These are phyloP conservation scores for Tolypocladium tropicale DNA, from an alignment of 2,329 filamentous ascomycete genomes.

Conservation along the genomic window DNA sequence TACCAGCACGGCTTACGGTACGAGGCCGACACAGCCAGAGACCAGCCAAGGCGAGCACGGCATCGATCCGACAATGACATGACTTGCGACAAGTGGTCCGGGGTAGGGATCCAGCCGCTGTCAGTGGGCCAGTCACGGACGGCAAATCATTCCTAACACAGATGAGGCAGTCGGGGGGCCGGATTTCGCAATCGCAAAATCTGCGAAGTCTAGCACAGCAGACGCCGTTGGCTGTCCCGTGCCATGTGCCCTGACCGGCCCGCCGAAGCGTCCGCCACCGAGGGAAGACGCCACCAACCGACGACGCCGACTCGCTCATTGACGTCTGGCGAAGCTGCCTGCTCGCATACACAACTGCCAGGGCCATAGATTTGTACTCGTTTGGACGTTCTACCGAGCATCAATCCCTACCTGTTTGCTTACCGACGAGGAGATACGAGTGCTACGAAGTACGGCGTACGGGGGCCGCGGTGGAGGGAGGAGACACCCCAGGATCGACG, in stretches of 20 bases:
- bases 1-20: not conserved
- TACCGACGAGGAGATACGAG: not conserved
- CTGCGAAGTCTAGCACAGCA: slow-evolving; percentile 2
- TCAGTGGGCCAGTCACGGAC: slow-evolving; percentile 5
- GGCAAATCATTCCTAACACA: not conserved
- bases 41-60: not conserved
- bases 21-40: not conserved
- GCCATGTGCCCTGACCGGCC: slow-evolving; percentile 3
- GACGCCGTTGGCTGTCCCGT: not conserved
- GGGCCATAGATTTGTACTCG: no score
- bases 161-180: slow-evolving; percentile 5
- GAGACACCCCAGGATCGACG: slow-evolving; percentile 1
- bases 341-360: no score
- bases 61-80: slow-evolving; percentile 1
- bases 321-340: not conserved
- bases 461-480: no score
- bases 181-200: slow-evolving; percentile 10
- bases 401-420: not conserved
- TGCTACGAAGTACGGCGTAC: no score
- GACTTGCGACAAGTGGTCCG: not conserved
- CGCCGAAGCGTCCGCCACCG: not conserved
- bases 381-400: no score
- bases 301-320: not conserved
- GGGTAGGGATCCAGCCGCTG: not conserved
- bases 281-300: not conserved